These are phyloP conservation scores for Saitozyma sp. DNA, from an alignment of 768 basidiomycete genomes.

Conservation along the genomic window DNA sequence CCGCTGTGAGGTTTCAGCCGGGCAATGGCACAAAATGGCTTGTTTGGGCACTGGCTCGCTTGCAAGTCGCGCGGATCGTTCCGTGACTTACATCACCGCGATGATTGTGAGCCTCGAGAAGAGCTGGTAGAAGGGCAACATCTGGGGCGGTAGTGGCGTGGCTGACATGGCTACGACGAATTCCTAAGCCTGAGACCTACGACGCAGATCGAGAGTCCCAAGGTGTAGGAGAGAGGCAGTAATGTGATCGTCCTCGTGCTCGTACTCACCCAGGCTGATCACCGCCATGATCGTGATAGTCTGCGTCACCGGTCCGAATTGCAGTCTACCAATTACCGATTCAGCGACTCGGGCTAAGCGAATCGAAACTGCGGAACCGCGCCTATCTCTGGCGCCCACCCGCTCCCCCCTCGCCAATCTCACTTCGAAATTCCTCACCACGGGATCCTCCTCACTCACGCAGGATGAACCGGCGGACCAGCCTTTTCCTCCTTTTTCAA, in stretches of 20 bases:
- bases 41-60: not conserved
- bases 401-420: no score
- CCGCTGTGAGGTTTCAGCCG: slow-evolving; percentile 15
- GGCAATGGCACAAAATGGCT: not conserved
- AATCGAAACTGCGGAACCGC: no score
- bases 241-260: no score
- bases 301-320: slow-evolving; percentile 39
- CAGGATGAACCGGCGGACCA: slow-evolving; percentile 34
- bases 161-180: slow-evolving; percentile 14
- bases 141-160: slow-evolving; percentile 16
- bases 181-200: not conserved
- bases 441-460: slow-evolving; percentile 22
- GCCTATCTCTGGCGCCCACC: no score
- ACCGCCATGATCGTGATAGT: slow-evolving; percentile 37
- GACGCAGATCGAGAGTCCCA: not conserved
- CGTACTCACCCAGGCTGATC: slow-evolving; percentile 33
- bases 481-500: slow-evolving; percentile 26
- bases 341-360: no score
- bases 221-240: not conserved
- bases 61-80: no score
- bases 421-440: no score
- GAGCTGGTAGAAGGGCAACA: slow-evolving; percentile 35
- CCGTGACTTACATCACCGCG: slow-evolving; percentile 30
- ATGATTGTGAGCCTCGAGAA: slow-evolving; percentile 36
- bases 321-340: no score